These are phyloP conservation scores for Sphaerulina musiva DNA, from an alignment of 2,329 filamentous ascomycete species.

Conservation along the genomic window DNA sequence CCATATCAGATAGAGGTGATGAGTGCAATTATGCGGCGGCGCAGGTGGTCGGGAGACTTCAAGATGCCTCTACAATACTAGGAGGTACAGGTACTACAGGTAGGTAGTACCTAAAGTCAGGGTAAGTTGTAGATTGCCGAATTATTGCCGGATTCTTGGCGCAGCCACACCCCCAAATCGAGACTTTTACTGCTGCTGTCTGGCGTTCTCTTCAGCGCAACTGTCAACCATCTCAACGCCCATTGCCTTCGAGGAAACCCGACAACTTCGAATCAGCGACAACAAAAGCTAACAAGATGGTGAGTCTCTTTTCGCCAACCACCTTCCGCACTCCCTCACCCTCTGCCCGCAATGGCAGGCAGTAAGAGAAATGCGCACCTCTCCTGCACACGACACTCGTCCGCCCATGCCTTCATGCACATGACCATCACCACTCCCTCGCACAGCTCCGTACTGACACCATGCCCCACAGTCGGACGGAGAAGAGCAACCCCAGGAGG, in stretches of 20 bases:
- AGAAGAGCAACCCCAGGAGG: slow-evolving; percentile 91
- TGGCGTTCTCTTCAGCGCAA: slow-evolving; percentile 3
- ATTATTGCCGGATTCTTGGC: background rate
- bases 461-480: slow-evolving; percentile 75
- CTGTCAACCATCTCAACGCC: slow-evolving; percentile 1
- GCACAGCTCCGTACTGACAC: slow-evolving; percentile 17
- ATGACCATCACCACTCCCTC: background rate
- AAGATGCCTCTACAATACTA: too few relatives aligned
- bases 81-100: background rate
- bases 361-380: background rate
- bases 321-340: background rate
- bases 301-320: slow-evolving; percentile 11
- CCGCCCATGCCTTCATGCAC: background rate
- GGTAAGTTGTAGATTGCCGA: background rate
- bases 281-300: slow-evolving; percentile 26
- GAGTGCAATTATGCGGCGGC: background rate
- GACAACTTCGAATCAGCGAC: slow-evolving; percentile 24
- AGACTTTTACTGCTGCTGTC: background rate
- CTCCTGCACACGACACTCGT: background rate
- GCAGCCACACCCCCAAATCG: background rate
- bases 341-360: background rate
- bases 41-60: background rate
- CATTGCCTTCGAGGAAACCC: slow-evolving; percentile 26
- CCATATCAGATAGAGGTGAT: slow-evolving; percentile 15
- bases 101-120: background rate